A percentile compares a stretch with the other conserved stretches of the same genome.
These are phyloP conservation scores for Euclidium syriacum DNA, from an alignment of 345 rosid species.

Conservation along the genomic window DNA sequence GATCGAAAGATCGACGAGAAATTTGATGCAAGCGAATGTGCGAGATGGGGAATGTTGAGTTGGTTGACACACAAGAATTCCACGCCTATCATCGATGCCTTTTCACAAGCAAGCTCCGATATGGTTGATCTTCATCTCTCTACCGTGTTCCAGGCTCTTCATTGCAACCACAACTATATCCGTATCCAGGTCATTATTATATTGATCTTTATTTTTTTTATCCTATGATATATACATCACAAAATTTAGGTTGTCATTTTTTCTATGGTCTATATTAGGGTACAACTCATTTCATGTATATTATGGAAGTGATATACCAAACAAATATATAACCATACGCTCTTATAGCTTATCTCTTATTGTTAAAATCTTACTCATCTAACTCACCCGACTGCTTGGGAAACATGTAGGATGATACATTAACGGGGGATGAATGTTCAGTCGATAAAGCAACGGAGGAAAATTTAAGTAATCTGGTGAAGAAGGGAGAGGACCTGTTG, in stretches of 20 bases:
- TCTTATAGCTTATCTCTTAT: not conserved
- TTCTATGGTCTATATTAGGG: too few species aligned
- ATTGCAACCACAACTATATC: constrained; percentile 25
- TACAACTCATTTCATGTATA: not conserved
- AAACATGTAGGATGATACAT: constrained; percentile 34
- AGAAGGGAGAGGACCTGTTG: constrained; percentile 38
- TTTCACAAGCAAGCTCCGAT: constrained; percentile 50
- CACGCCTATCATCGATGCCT: constrained; percentile 44
- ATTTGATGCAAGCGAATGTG: constrained; percentile 37
- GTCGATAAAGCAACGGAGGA: constrained; percentile 46
- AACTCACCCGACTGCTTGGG: not conserved
- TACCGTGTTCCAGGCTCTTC: constrained; percentile 39
- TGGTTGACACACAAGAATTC: constrained; percentile 42
- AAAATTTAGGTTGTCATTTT: not conserved
- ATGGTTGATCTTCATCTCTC: constrained; percentile 52
- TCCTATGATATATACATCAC: not conserved
- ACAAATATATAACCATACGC: not conserved
- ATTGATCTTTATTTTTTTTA: not conserved
- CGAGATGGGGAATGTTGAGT: constrained; percentile 52
- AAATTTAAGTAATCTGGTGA: constrained; percentile 39
- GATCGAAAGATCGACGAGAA: constrained; percentile 24
- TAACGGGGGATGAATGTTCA: constrained; percentile 29
- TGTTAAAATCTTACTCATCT: not conserved
- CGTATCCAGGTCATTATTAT: constrained; percentile 23
- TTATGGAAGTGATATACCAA: not conserved